Evolutionary conservation across 345 rosid species (phyloP).

Genomic region (Salix dunnii): DNA sequence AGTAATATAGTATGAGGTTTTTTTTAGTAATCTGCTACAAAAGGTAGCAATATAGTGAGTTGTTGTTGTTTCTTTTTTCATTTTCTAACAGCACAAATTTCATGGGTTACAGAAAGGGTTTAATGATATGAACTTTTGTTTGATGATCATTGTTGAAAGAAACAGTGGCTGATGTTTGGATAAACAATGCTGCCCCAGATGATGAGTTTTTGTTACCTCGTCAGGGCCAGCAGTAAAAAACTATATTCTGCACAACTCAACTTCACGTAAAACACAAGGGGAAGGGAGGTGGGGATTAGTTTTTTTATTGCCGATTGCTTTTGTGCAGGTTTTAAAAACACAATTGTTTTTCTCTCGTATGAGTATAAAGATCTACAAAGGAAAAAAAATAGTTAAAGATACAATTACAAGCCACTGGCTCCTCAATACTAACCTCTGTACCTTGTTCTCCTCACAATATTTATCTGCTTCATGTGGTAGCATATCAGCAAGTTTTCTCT

Average conservation of each 20-base stretch:
- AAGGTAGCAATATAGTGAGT: no score
- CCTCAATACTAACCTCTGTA: conserved; percentile 68
- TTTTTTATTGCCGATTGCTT: no score
- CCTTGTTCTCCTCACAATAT: conserved; percentile 92
- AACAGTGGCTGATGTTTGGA: background rate
- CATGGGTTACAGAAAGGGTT: background rate
- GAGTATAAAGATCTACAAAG: background rate
- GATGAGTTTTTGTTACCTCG: conserved; percentile 51
- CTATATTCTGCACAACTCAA: no score
- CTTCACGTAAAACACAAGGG: background rate
- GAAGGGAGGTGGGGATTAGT: no score
- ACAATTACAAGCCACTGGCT: background rate
- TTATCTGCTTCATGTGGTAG: conserved; percentile 69
- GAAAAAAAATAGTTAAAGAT: background rate
- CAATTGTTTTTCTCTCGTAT: background rate
- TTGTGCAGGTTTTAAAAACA: background rate
- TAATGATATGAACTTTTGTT: background rate
- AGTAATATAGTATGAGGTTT: background rate
- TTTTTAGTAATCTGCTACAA: no score
- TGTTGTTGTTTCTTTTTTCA: background rate
- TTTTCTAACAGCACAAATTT: background rate
- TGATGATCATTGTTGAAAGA: background rate
- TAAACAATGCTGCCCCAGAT: background rate
- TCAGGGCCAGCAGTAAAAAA: conserved; percentile 91
- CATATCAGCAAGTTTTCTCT: conserved; percentile 79